Percentiles rank a stretch among this genome's conserved stretches.
These are phyloP conservation scores for Mycena vitilis DNA, from an alignment of 768 basidiomycete species.

Conservation along the genomic window DNA sequence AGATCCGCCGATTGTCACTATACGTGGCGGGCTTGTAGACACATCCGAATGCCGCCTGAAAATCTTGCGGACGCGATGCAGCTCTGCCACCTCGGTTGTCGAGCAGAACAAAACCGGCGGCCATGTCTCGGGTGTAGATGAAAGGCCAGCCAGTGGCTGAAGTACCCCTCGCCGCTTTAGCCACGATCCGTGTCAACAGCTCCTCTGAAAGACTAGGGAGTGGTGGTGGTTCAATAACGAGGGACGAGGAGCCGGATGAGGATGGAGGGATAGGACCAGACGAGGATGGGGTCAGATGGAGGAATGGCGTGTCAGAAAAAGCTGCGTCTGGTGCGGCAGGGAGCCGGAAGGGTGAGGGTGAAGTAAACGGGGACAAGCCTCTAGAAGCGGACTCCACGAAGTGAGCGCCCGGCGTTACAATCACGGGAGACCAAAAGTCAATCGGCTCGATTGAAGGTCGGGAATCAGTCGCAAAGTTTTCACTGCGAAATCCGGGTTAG, in stretches of 20 bases:
- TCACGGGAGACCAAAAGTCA: not conserved
- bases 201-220: not conserved
- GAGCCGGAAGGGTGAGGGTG: not conserved
- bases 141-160: not conserved
- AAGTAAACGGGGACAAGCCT: not conserved
- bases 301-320: not conserved
- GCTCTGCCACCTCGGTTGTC: not conserved
- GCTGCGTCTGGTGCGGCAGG: not conserved
- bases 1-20: not conserved
- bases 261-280: not conserved
- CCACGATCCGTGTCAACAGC: not conserved
- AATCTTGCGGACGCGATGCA: not conserved
- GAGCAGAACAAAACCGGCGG: not conserved
- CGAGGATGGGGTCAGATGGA: not conserved
- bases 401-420: no score
- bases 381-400: not conserved
- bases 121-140: not conserved
- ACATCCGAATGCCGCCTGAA: not conserved
- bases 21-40: not conserved
- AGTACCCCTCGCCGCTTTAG: not conserved
- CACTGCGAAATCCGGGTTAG: no score
- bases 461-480: no score
- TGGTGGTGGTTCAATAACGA: not conserved
- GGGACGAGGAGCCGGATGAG: not conserved
- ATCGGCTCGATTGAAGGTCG: not conserved